Conservation (phyloP, 129 eudicot genomes). For the Chrysanthemum seticuspe region DNA sequence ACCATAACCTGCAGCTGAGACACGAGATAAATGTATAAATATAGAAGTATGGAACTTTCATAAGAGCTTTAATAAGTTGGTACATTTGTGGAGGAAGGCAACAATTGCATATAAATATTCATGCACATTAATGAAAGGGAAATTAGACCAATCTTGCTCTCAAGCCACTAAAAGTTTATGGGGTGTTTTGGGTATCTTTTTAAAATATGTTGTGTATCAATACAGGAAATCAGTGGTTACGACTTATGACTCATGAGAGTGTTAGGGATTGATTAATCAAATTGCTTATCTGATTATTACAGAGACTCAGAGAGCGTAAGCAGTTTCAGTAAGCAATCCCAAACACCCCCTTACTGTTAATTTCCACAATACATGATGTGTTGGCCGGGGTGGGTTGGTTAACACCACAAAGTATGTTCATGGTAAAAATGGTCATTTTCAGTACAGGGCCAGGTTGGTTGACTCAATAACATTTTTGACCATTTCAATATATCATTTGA, state of each 20-base stretch:
- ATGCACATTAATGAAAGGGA: neutral
- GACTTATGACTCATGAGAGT: too few species aligned
- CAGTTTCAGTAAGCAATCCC: too few species aligned
- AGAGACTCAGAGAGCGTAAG: too few species aligned
- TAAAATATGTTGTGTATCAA: too few species aligned
- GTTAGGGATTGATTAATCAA: too few species aligned
- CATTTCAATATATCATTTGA: too few species aligned
- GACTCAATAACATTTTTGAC: neutral
- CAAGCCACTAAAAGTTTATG: neutral
- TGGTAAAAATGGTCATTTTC: neutral
- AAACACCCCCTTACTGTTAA: too few species aligned
- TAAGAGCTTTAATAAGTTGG: constrained; percentile 3
- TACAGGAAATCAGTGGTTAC: too few species aligned
- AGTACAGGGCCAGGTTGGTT: neutral
- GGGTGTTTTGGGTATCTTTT: neutral
- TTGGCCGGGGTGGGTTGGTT: neutral
- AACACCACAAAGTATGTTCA: neutral
- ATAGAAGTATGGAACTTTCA: neutral
- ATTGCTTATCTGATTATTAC: too few species aligned
- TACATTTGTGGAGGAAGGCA: constrained; percentile 1
- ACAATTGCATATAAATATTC: neutral
- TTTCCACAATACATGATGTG: neutral
- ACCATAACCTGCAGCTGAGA: constrained; percentile 44
- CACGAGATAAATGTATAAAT: constrained; percentile 10
- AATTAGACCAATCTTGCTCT: neutral